Evolutionary conservation across 441 rosid species (phyloP), one percentile per base, ranked within the genome.

Genomic region (Syzygium malaccense): DNA sequence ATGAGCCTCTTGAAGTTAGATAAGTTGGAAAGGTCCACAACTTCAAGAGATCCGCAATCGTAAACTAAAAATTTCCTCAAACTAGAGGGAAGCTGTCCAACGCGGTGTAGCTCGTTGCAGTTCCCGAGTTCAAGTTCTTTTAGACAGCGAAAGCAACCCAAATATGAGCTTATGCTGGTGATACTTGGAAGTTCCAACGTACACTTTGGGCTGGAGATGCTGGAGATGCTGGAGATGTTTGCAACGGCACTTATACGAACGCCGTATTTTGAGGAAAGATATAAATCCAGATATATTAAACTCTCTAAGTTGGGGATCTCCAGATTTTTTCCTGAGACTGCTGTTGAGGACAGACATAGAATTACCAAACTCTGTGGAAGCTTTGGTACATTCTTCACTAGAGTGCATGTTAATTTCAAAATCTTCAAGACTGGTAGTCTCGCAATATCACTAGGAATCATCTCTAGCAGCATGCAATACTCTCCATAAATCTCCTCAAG

Each of bases 381-480:
- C 28, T 56, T 0, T 0, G 58, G n/a, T 25, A 57, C 0, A 57
- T 25, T 57, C n/a, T 23, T 28, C 62, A 57, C n/a, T 23, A 1
- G 0, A 25, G n/a, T 57, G 0, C 0, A 0, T 4, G 28, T 23
- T 57, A 57, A 23, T 57, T 1, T 0, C 3, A 57, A 57, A 23
- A 57, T 25, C 3, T 4, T 0, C 14, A 57, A 25, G 14, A 2
- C 8, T 20, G 0, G 0, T 56, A 56, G 13, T 1, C 12, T 0
- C 58, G 9, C 12, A 56, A 56, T 56, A 23, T 56, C 58, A 20
- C 58, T 3, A 56, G 58, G 28, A 20, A 56, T 20, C 12, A 8
- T 23, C 9, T 56, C 1, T 8, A 56, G n/a, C 14, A 0, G 0
- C 28, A 0, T 0, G 6, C 62, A 57, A 57, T 0, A 0, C 0